A percentile compares a stretch with the other conserved stretches of the same genome.
Conservation (phyloP, 1,284 basidiomycete species). For the Ceratobasidium sp. region DNA sequence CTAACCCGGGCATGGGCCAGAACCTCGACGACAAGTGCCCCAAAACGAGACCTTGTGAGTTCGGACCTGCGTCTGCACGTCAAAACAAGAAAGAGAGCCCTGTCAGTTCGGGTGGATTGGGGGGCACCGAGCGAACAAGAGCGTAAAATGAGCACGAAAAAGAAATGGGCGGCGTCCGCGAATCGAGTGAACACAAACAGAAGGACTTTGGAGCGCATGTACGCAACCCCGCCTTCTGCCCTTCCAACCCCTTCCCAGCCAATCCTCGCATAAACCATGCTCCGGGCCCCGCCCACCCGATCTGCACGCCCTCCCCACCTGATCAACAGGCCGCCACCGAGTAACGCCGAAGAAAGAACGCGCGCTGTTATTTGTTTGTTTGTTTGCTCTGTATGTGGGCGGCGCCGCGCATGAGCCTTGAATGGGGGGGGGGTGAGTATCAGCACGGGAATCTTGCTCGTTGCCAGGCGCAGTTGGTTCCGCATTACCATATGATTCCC, state of each 20-base stretch:
- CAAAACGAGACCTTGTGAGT: too few species aligned
- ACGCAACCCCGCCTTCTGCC: neutral
- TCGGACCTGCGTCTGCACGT: too few species aligned
- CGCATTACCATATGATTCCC: constrained; percentile 17
- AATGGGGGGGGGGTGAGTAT: neutral
- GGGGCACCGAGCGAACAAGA: too few species aligned
- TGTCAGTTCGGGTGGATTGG: too few species aligned
- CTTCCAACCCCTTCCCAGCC: neutral
- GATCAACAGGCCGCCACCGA: neutral
- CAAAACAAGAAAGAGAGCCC: too few species aligned
- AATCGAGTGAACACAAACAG: too few species aligned
- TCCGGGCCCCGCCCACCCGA: neutral
- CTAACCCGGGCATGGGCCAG: neutral
- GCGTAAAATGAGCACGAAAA: too few species aligned
- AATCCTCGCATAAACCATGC: neutral
- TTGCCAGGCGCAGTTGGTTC: constrained; percentile 6
- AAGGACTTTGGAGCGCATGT: neutral
- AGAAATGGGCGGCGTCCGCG: too few species aligned
- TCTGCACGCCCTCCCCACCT: neutral
- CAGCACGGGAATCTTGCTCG: neutral
- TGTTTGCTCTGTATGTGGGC: neutral
- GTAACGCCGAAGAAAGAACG: constrained; percentile 1
- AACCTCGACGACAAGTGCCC: too few species aligned
- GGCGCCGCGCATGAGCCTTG: neutral
- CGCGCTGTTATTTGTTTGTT: neutral